Evolutionary conservation across 148 eudicot species (phyloP).

Genomic region (Amaranthus cruentus): DNA sequence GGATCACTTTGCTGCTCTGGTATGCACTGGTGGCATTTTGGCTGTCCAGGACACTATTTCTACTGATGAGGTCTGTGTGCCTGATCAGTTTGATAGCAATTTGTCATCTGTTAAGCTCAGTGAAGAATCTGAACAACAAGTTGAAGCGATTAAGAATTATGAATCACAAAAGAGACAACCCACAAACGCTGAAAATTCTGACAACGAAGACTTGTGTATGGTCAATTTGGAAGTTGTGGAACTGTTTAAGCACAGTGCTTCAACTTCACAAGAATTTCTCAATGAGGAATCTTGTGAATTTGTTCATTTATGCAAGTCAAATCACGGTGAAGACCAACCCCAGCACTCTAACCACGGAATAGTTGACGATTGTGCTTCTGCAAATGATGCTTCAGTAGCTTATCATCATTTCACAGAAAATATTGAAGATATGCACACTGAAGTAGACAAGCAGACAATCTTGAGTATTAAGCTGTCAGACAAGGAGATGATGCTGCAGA

Average conservation of each 20-base stretch:
- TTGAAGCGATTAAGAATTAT: neutral
- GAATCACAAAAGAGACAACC: neutral
- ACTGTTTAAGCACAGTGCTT: slow-evolving; percentile 2
- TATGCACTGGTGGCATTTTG: neutral
- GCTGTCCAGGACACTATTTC: neutral
- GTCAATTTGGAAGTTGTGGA: neutral
- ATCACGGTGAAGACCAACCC: slow-evolving; percentile 4
- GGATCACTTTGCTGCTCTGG: neutral
- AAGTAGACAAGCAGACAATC: slow-evolving; percentile 15
- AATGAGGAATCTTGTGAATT: neutral
- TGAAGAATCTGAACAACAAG: slow-evolving; percentile 8
- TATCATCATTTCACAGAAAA: slow-evolving; percentile 13
- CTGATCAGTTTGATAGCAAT: neutral
- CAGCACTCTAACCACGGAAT: slow-evolving; percentile 1
- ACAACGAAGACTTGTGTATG: neutral
- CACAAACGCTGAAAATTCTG: slow-evolving; percentile 2
- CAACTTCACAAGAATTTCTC: neutral
- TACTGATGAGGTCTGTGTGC: slow-evolving; percentile 1
- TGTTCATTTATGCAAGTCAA: neutral
- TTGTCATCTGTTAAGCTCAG: slow-evolving; percentile 9
- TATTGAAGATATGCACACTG: neutral
- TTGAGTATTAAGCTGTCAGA: slow-evolving; percentile 4
- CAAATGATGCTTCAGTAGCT: slow-evolving; percentile 3
- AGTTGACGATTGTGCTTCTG: slow-evolving; percentile 1
- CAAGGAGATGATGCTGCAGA: slow-evolving; percentile 1